Conservation (phyloP, 495 filamentous ascomycete species). For the Xeromyces bisporus region DNA sequence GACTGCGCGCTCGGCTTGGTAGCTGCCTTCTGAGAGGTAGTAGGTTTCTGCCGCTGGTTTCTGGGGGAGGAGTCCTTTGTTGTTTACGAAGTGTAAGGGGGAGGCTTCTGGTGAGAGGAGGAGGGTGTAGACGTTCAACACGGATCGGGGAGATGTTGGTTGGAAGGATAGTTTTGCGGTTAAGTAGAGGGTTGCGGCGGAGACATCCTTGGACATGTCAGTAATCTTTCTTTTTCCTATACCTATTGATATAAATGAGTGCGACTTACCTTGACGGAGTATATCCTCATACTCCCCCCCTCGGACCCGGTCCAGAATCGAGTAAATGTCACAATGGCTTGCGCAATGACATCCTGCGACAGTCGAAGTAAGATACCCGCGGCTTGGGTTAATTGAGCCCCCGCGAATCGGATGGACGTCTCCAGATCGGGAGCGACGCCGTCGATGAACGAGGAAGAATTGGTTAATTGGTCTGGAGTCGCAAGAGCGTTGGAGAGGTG, state of each 20-base stretch:
- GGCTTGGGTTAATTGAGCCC: conserved; percentile 65
- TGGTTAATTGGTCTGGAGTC: conserved; percentile 63
- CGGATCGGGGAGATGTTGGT: conserved; percentile 57
- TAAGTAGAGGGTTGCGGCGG: conserved; percentile 67
- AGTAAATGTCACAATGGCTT: conserved; percentile 75
- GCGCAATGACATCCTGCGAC: conserved; percentile 77
- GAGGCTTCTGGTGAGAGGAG: conserved; percentile 50
- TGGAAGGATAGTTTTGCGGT: conserved; percentile 67
- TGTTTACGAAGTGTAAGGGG: conserved; percentile 34
- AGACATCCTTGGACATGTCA: conserved; percentile 74
- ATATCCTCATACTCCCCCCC: conserved; percentile 42
- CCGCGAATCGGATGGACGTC: conserved; percentile 37
- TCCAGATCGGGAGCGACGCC: conserved; percentile 65
- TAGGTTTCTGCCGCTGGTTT: conserved; percentile 38
- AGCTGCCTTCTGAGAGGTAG: conserved; percentile 57
- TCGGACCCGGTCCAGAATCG: conserved; percentile 66
- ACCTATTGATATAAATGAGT: no score
- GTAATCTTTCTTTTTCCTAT: no score
- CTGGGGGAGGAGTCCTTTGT: conserved; percentile 12
- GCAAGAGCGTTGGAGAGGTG: conserved; percentile 71
- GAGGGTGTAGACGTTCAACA: conserved; percentile 71
- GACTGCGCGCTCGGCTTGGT: conserved; percentile 40
- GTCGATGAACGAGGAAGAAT: conserved; percentile 47
- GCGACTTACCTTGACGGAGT: conserved; percentile 30
- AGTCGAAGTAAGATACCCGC: conserved; percentile 74